Evolutionary conservation across 148 eudicot genomes (phyloP).

Genomic region (Polygonum aviculare): DNA sequence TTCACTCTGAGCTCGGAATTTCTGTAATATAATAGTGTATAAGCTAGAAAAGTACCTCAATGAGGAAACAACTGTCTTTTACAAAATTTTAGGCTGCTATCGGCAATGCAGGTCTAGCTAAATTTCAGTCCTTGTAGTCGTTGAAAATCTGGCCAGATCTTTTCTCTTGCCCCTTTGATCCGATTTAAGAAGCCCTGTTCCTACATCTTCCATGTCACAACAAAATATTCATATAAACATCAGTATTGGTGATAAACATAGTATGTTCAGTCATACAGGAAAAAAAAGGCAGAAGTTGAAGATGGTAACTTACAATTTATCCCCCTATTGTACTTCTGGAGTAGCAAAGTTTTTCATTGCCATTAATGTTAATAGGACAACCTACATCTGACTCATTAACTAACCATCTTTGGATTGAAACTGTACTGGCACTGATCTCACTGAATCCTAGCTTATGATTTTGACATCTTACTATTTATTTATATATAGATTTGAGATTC

Average conservation of each 20-base stretch:
- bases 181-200: not conserved
- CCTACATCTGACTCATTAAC: not conserved
- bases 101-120: not conserved
- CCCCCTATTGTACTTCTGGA: not conserved
- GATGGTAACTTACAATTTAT: not conserved
- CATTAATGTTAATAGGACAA: not conserved
- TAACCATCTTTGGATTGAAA: not conserved
- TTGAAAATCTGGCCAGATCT: not conserved
- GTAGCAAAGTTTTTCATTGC: not conserved
- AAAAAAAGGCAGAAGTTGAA: not conserved
- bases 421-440: not conserved
- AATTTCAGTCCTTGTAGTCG: not conserved
- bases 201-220: not conserved
- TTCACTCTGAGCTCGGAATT: not conserved
- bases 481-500: not conserved
- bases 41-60: not conserved
- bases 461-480: not conserved
- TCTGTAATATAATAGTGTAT: not conserved
- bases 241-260: not conserved
- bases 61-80: not conserved
- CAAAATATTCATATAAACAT: not conserved
- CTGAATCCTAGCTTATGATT: not conserved
- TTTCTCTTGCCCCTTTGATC: not conserved
- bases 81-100: not conserved
- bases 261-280: not conserved